Evolutionary conservation across 2,329 filamentous ascomycete species (phyloP).

Genomic region (Magnaporthiopsis poae): DNA sequence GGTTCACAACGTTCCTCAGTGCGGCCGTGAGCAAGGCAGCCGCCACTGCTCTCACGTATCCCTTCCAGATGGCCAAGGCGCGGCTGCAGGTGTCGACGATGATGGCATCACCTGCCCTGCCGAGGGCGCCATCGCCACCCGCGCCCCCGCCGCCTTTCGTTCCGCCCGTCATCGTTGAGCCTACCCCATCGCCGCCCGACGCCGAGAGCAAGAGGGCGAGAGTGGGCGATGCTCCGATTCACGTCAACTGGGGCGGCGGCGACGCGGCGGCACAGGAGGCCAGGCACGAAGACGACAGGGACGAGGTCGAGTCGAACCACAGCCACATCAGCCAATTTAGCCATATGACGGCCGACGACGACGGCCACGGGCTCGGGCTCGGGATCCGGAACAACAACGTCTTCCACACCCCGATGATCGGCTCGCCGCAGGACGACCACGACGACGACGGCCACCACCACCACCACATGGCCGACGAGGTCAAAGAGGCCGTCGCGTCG

Average conservation of each 20-base stretch:
- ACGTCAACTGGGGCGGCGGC: constrained; percentile 11
- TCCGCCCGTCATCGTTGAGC: neutral
- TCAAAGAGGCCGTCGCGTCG: constrained; percentile 21
- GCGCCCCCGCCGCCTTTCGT: neutral
- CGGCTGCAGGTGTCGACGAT: constrained; percentile 56
- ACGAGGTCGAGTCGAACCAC: neutral
- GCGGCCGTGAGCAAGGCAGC: constrained; percentile 71
- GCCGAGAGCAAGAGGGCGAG: constrained; percentile 14
- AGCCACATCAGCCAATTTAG: neutral
- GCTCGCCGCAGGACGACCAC: neutral
- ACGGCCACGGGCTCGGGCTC: neutral
- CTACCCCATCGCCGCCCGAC: constrained; percentile 18
- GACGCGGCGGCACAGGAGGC: neutral
- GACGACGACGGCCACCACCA: no score
- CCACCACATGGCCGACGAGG: constrained; percentile 3
- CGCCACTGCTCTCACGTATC: constrained; percentile 71
- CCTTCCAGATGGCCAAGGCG: constrained; percentile 76
- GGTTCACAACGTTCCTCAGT: constrained; percentile 32
- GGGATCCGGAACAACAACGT: neutral
- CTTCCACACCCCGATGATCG: neutral
- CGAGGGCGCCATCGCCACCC: constrained; percentile 1
- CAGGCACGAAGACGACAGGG: constrained; percentile 3
- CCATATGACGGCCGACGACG: neutral
- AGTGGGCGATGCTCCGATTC: neutral
- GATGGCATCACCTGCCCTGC: neutral